Evolutionary conservation across 106 monocot genomes (phyloP).

Genomic region (Acorus gramineus): DNA sequence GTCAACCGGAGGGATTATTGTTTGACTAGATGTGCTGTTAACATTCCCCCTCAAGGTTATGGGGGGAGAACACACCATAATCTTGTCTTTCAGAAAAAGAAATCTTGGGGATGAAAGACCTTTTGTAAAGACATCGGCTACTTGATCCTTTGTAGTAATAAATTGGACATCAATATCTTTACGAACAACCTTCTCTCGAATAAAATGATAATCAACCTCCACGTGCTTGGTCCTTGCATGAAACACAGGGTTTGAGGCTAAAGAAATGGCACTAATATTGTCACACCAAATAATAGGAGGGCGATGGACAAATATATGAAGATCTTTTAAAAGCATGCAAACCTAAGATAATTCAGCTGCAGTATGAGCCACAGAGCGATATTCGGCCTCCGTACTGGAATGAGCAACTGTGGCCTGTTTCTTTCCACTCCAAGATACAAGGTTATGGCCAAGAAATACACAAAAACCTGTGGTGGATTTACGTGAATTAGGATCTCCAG

Average conservation of each 20-base stretch:
- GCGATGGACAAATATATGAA: not conserved
- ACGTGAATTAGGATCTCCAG: not conserved
- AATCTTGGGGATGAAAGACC: too few species aligned
- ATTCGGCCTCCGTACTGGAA: not conserved
- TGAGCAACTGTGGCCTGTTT: not conserved
- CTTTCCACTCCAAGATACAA: not conserved
- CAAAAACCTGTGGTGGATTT: not conserved
- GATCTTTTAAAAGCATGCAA: not conserved
- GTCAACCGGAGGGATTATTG: too few species aligned
- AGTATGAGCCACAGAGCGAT: not conserved
- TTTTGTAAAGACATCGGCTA: too few species aligned
- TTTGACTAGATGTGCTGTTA: too few species aligned
- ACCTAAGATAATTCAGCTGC: not conserved
- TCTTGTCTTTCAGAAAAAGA: too few species aligned
- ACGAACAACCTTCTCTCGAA: not conserved
- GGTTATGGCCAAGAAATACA: not conserved
- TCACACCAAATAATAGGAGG: not conserved
- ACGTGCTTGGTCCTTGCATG: not conserved
- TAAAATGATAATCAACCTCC: not conserved
- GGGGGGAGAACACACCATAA: too few species aligned
- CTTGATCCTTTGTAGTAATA: too few species aligned
- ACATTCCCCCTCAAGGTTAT: too few species aligned
- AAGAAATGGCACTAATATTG: not conserved
- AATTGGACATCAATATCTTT: too few species aligned
- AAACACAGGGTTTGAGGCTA: not conserved